These are phyloP conservation scores for Irpex lacteus DNA, from an alignment of 1,284 basidiomycete genomes.

Conservation along the genomic window DNA sequence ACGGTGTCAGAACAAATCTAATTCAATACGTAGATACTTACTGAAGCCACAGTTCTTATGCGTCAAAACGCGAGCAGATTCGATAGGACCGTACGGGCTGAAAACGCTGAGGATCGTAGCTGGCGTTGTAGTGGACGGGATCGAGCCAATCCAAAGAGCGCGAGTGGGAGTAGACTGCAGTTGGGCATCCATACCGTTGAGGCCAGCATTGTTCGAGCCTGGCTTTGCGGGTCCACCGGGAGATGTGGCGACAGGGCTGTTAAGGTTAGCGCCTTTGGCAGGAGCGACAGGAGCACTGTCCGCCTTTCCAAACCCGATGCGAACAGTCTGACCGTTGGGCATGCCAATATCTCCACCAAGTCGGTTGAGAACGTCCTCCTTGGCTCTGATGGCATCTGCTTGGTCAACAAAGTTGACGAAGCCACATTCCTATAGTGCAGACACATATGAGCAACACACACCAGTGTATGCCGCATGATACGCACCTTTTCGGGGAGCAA, in stretches of 20 bases:
- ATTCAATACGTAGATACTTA: constrained; percentile 34
- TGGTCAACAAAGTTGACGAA: constrained; percentile 99
- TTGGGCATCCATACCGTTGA: constrained; percentile 75
- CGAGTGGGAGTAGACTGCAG: constrained; percentile 85
- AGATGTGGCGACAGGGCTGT: constrained; percentile 60
- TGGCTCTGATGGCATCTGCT: constrained; percentile 90
- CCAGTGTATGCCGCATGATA: constrained; percentile 4
- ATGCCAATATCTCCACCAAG: constrained; percentile 92
- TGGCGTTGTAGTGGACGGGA: constrained; percentile 90
- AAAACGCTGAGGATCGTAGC: constrained; percentile 91
- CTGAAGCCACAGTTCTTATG: constrained; percentile 97
- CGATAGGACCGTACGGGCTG: constrained; percentile 95
- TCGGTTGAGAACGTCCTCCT: constrained; percentile 94
- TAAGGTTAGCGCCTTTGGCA: constrained; percentile 65
- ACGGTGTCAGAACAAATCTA: background rate
- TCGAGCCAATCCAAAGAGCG: constrained; percentile 95
- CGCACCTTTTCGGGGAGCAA: constrained; percentile 93
- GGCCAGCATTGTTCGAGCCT: constrained; percentile 41
- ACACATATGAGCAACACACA: background rate
- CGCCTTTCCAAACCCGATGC: constrained; percentile 97
- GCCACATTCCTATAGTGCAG: constrained; percentile 78
- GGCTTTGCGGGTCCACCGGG: constrained; percentile 56
- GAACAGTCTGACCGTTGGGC: constrained; percentile 90
- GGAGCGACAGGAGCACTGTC: constrained; percentile 90
- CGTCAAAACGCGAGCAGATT: constrained; percentile 91